phyloP scores from a whole-genome alignment of 768 basidiomycete genomes.

The Dentipellis sp. region DNA sequence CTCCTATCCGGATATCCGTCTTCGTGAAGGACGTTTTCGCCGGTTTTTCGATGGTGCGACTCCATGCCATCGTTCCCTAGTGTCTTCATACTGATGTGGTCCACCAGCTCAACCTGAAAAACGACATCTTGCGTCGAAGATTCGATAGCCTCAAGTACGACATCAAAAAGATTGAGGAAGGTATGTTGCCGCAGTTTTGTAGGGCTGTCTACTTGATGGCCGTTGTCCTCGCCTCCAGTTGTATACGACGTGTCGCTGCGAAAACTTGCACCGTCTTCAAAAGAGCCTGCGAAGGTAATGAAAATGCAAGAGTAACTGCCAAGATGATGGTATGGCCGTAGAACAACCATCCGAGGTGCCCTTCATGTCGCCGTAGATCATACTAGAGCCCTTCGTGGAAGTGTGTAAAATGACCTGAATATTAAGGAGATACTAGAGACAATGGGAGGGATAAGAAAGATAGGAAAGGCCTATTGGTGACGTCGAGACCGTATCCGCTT shows the following conservation, averaged over 20 bases:
- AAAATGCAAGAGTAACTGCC: too few relatives aligned
- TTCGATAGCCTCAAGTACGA: slow-evolving; percentile 82
- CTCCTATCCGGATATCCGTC: slow-evolving; percentile 64
- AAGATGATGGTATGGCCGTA: too few relatives aligned
- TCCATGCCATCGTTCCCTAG: neutral
- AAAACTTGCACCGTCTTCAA: slow-evolving; percentile 32
- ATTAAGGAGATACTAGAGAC: too few relatives aligned
- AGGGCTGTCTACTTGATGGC: neutral
- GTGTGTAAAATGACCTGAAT: too few relatives aligned
- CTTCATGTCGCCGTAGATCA: too few relatives aligned
- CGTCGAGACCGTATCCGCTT: slow-evolving; percentile 58
- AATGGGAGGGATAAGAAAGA: too few relatives aligned
- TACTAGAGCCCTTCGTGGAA: too few relatives aligned
- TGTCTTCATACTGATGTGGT: neutral
- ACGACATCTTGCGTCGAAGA: slow-evolving; percentile 60
- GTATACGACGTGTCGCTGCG: slow-evolving; percentile 81
- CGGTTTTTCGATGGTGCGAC: slow-evolving; percentile 71
- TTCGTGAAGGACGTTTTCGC: slow-evolving; percentile 76
- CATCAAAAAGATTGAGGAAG: slow-evolving; percentile 85
- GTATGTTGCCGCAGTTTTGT: slow-evolving; percentile 24
- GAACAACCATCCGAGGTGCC: too few relatives aligned
- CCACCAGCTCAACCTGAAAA: slow-evolving; percentile 67
- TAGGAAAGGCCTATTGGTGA: slow-evolving; percentile 4
- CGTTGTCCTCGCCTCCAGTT: slow-evolving; percentile 32
- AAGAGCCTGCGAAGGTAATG: neutral